Conservation (phyloP, 225 moss, liverwort and hornwort species). For the Straminergon stramineum region DNA sequence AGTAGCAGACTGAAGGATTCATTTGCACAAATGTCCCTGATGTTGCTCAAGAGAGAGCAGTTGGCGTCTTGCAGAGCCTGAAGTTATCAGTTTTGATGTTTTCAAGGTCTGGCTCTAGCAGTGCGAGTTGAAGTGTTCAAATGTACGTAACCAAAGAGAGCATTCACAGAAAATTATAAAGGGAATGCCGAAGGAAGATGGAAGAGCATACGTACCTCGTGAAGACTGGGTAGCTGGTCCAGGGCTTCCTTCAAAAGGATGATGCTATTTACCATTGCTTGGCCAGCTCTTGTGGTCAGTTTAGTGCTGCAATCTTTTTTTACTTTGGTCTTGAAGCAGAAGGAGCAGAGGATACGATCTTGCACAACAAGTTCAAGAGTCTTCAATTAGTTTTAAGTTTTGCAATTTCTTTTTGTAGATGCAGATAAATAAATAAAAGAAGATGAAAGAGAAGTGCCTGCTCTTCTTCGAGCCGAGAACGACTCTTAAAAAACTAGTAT, state of each 20-base stretch:
- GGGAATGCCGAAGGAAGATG: neutral
- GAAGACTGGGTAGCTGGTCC: constrained; percentile 61
- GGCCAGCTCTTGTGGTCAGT: constrained; percentile 54
- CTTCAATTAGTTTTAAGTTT: neutral
- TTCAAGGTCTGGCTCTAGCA: constrained; percentile 5
- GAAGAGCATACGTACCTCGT: constrained; percentile 43
- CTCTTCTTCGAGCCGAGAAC: neutral
- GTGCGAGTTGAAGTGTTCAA: neutral
- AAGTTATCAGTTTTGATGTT: neutral
- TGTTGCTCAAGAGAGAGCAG: constrained; percentile 38
- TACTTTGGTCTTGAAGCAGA: constrained; percentile 61
- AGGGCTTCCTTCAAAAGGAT: constrained; percentile 72
- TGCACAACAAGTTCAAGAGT: neutral
- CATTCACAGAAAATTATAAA: neutral
- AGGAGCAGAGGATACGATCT: constrained; percentile 79
- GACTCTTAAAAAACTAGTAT: neutral
- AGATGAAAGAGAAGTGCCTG: neutral
- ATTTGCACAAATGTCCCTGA: constrained; percentile 39
- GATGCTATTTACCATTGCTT: constrained; percentile 63
- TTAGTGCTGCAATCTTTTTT: constrained; percentile 27
- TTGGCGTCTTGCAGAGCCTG: constrained; percentile 41
- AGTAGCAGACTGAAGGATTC: constrained; percentile 24
- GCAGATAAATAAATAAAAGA: neutral
- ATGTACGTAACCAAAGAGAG: neutral
- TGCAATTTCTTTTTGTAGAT: neutral